These are phyloP conservation scores for Phaeoacremonium minimum DNA, from an alignment of 2,329 filamentous ascomycete genomes.

Conservation along the genomic window DNA sequence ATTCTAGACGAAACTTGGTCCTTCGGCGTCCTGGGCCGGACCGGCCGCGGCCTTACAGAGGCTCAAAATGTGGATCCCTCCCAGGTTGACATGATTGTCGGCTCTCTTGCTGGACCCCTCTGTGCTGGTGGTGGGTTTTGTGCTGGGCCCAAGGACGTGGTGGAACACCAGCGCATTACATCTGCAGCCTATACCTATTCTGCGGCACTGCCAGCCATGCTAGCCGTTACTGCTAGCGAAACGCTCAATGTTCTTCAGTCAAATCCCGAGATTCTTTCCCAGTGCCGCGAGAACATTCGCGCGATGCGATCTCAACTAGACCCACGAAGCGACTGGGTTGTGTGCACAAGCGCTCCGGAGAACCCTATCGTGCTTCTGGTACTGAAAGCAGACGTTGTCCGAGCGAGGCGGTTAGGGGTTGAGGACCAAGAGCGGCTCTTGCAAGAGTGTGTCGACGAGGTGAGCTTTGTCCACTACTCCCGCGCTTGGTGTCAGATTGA, in stretches of 20 bases:
- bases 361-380: conserved; percentile 84
- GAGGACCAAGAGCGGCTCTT: conserved; percentile 82
- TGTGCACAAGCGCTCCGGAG: conserved; percentile 73
- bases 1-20: conserved; percentile 98
- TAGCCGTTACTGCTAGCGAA: conserved; percentile 94
- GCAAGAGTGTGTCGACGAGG: conserved; percentile 95
- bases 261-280: conserved; percentile 74
- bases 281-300: conserved; percentile 81
- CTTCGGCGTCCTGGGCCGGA: conserved; percentile 89
- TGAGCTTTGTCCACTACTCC: conserved; percentile 34
- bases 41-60: conserved; percentile 88
- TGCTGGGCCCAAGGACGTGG: conserved; percentile 83
- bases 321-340: conserved; percentile 88
- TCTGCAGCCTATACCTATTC: conserved; percentile 94
- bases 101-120: conserved; percentile 83
- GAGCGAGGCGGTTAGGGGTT: conserved; percentile 60
- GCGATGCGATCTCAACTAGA: conserved; percentile 84
- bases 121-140: conserved; percentile 96
- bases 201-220: conserved; percentile 85
- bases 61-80: conserved; percentile 92
- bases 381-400: conserved; percentile 78
- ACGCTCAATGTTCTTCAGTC: conserved; percentile 82
- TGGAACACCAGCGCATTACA: conserved; percentile 93
- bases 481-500: background rate
- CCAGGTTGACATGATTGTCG: conserved; percentile 95